Conservation (phyloP, 2,329 filamentous ascomycete genomes). For the Leptographium radiaticola region DNA sequence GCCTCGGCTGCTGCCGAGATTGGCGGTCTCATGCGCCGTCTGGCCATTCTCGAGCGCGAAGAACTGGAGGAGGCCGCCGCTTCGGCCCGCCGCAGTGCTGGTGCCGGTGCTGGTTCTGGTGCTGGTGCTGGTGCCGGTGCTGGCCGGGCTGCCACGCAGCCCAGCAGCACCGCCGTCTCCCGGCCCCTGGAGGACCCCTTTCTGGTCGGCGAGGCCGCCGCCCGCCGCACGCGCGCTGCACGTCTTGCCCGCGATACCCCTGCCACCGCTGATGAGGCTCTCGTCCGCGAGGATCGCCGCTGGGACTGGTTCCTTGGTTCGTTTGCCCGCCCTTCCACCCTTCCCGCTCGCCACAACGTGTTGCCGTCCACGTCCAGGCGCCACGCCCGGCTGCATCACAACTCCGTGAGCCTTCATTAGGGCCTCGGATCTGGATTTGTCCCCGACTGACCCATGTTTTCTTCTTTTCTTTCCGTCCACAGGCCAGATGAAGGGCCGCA, state of each 20-base stretch:
- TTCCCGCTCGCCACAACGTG: slow-evolving; percentile 2
- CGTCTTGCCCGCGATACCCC: slow-evolving; percentile 40
- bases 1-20: slow-evolving; percentile 20
- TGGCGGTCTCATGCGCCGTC: slow-evolving; percentile 15
- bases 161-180: slow-evolving; percentile 11
- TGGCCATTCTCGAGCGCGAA: slow-evolving; percentile 22
- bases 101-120: not conserved
- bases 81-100: slow-evolving; percentile 1
- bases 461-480: not conserved
- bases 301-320: slow-evolving; percentile 50
- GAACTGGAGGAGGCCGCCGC: slow-evolving; percentile 21
- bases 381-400: not conserved
- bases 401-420: slow-evolving; percentile 1
- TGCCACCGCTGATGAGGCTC: slow-evolving; percentile 30
- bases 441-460: not conserved
- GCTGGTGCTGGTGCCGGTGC: no score
- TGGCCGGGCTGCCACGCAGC: not conserved
- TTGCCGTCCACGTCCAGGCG: not conserved
- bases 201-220: slow-evolving; percentile 53
- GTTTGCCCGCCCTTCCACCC: slow-evolving; percentile 25
- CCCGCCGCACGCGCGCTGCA: slow-evolving; percentile 40
- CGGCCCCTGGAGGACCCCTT: slow-evolving; percentile 53
- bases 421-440: not conserved
- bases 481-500: slow-evolving; percentile 10
- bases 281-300: slow-evolving; percentile 42